A percentile compares a stretch with the other conserved stretches of the same genome.
phyloP scores from a whole-genome alignment of 2,329 filamentous ascomycete genomes.

The Periconia macrospinosa region DNA sequence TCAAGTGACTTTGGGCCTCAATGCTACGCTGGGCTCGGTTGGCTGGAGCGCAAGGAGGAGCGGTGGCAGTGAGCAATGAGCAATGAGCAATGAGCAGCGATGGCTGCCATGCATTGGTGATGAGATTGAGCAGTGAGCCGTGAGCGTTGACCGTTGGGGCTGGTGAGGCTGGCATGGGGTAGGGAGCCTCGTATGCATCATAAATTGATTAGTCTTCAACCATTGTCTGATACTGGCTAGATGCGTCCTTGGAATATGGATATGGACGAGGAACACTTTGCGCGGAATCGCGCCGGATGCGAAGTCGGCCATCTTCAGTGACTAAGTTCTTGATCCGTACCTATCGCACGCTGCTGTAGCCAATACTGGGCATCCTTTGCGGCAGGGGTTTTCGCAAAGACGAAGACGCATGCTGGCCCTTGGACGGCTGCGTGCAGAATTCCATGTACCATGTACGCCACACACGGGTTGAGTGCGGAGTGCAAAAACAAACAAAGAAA shows the following conservation, averaged over 20 bases:
- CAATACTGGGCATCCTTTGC: too few relatives aligned
- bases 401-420: not conserved
- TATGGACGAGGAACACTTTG: too few relatives aligned
- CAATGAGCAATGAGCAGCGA: not conserved
- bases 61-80: too few relatives aligned
- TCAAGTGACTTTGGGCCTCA: slow-evolving; percentile 22
- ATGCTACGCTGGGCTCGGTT: slow-evolving; percentile 12
- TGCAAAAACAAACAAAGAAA: not conserved
- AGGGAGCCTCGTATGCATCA: not conserved
- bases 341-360: too few relatives aligned
- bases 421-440: slow-evolving; percentile 26
- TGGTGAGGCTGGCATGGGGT: slow-evolving; percentile 16
- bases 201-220: slow-evolving; percentile 3
- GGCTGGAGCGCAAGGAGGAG: slow-evolving; percentile 13
- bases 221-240: too few relatives aligned
- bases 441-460: slow-evolving; percentile 13
- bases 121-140: not conserved
- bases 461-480: slow-evolving; percentile 1
- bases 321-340: too few relatives aligned
- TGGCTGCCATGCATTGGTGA: too few relatives aligned
- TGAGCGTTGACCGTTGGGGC: slow-evolving; percentile 1
- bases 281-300: too few relatives aligned
- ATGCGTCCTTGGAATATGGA: too few relatives aligned
- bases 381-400: not conserved
- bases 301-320: too few relatives aligned